Evolutionary conservation across 139 green algal species (phyloP), one percentile per base, ranked within the genome.

Genomic region (Picochlorum sp.): DNA sequence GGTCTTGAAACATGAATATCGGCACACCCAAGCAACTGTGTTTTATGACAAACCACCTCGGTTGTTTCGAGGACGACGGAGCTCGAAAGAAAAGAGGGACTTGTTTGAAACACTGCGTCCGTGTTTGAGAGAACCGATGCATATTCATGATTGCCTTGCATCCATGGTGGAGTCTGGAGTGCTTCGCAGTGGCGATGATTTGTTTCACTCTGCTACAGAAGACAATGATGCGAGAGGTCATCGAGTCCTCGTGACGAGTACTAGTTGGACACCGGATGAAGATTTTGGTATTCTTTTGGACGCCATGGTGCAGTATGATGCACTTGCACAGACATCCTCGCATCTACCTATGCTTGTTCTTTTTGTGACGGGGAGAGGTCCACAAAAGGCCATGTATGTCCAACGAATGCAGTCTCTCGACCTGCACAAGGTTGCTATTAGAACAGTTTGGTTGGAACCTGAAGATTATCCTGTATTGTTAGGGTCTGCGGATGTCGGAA

Each of bases 231-330:
- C 0, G 70, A 81, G 49, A 76, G 88, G 16, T 90, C 91, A 1
- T 88, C 83, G 9, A 41, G 9, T 98, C 3, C 68, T 97, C 4
- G 82, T 99, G 45, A 95, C 79, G 77, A 92, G 83, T 83, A 98
- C 94, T 14, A 95, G 85, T 68, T 98, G 92, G 92, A 98, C 94
- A 0, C 76, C 86, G 2, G 94, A 99, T 62, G 94, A 99, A 70
- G 94, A 99, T 76, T 97, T 99, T 76, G 77, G 70, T 13, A 73
- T 97, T 13, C 80, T 98, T 52, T 63, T 98, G 23, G 78, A 85
- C 14, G 92, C 79, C 1, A 74, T 73, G 2, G n/a, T 67, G 32
- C 30, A 65, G 52, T 78, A 78, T 49, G 71, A 75, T 58, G 52
- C 49, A 11, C 8, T 49, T 16, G 63, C 63, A 6, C 37, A 16